Evolutionary conservation across 148 eudicot genomes (phyloP), one percentile per base, ranked within the genome.

Genomic region (Vaccinium corymbosum): DNA sequence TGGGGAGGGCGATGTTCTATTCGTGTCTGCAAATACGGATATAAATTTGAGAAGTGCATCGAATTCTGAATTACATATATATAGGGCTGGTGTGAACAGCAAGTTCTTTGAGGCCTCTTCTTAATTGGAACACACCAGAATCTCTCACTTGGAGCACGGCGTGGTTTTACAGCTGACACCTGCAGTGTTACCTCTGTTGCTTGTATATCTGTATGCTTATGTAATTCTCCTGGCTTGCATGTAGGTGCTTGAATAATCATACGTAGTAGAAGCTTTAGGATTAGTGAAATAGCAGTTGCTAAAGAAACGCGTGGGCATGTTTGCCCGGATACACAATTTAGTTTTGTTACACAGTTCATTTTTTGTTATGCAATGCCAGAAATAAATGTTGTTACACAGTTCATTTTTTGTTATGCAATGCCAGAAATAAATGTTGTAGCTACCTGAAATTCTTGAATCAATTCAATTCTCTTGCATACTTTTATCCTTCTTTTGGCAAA

Each of bases 81-180:
- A 93, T 83, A 88, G 99, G 85, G 98, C 98, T 17, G 99, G 99
- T 27, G 93, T 93, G 17, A 94, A 91, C 82, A 89, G 93, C 90
- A 87, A 86, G 86, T 87, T 90, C 83, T 88, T 94, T 79, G 84
- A 81, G 83, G 83, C 77, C 57, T 61, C 87, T 57, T 85, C 61
- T 74, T 72, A 73, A 46, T 77, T 17, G 76, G 76, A 76, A 13
- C 12, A 32, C 48, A 27, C 20, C 17, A 29, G 48, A 7, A 22
- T 83, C 62, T 35, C 5, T n/a, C 56, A 27, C 25, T 55, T 8
- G 62, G 46, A 55, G 49, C 76, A 49, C 32, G 29, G 35, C 20
- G 52, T 57, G 27, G 55, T 25, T 48, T 80, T 50, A 68, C 7
- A 9, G 25, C 68, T 4, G 6, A 70, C 0, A 1, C 49, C 10